phyloP scores from a whole-genome alignment of 306 rosid genomes.

The Pyrus communis region DNA sequence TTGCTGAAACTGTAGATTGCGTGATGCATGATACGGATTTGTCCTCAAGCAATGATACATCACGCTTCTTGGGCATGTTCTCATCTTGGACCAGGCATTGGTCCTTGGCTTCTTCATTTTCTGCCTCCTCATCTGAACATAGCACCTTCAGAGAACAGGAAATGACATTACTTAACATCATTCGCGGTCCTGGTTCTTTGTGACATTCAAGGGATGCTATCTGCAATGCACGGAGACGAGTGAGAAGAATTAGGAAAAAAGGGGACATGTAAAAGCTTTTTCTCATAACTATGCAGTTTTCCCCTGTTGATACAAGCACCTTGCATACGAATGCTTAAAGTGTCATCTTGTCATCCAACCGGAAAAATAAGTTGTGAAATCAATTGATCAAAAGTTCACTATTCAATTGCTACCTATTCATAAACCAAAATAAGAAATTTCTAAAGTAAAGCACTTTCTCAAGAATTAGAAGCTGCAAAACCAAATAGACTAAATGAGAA shows the following conservation, averaged over 20 bases:
- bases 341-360: neutral
- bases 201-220: constrained; percentile 46
- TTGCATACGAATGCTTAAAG: neutral
- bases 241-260: constrained; percentile 20
- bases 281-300: neutral
- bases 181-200: constrained; percentile 45
- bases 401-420: neutral
- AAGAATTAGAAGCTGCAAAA: constrained; percentile 1
- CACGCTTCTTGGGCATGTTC: constrained; percentile 25
- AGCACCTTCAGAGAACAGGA: constrained; percentile 33
- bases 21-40: constrained; percentile 13
- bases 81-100: constrained; percentile 57
- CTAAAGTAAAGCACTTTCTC: neutral
- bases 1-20: constrained; percentile 18
- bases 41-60: constrained; percentile 28
- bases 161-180: constrained; percentile 40
- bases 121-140: constrained; percentile 41
- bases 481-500: neutral
- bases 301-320: neutral
- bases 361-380: neutral
- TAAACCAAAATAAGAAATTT: neutral
- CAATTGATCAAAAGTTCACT: neutral
- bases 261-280: neutral
- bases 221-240: constrained; percentile 40
- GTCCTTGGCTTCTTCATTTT: constrained; percentile 33